Percentiles rank a stretch among this genome's conserved stretches.
Evolutionary conservation across 768 basidiomycete species (phyloP).

Genomic region (Imleria badia): DNA sequence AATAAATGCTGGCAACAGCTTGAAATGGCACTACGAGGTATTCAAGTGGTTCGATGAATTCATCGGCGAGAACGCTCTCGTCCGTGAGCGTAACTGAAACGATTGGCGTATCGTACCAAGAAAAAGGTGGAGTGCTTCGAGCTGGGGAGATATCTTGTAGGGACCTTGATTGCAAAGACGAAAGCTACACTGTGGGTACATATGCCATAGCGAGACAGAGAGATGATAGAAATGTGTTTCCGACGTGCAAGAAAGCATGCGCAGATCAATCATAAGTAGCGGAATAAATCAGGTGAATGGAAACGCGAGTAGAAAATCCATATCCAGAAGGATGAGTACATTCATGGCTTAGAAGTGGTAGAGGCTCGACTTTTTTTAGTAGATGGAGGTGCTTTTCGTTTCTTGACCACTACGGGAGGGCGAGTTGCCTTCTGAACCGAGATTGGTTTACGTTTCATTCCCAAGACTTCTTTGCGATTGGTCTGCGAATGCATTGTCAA

Average conservation of each 20-base stretch:
- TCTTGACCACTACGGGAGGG: constrained; percentile 15
- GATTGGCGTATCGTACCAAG: not conserved
- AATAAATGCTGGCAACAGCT: constrained; percentile 73
- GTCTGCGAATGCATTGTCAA: constrained; percentile 30
- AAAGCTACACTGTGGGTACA: constrained; percentile 8
- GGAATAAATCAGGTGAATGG: constrained; percentile 10
- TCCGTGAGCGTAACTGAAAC: constrained; percentile 13
- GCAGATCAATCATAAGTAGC: constrained; percentile 7
- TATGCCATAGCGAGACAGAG: not conserved
- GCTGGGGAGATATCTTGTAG: not conserved
- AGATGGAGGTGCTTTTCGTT: constrained; percentile 15
- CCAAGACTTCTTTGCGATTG: constrained; percentile 39
- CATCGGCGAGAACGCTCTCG: constrained; percentile 39
- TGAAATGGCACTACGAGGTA: constrained; percentile 96
- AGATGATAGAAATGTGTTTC: constrained; percentile 8
- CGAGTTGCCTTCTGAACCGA: constrained; percentile 4
- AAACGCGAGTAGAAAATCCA: not conserved
- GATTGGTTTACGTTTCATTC: constrained; percentile 26
- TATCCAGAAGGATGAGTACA: not conserved
- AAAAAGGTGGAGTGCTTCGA: not conserved
- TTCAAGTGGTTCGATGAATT: constrained; percentile 85
- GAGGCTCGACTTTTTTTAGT: constrained; percentile 15
- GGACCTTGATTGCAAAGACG: not conserved
- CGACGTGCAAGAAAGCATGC: constrained; percentile 4
- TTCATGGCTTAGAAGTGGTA: constrained; percentile 10